Evolutionary conservation across 2,329 filamentous ascomycete species (phyloP), one percentile per base, ranked within the genome.

Genomic region (Dryadomyces quercivorus): DNA sequence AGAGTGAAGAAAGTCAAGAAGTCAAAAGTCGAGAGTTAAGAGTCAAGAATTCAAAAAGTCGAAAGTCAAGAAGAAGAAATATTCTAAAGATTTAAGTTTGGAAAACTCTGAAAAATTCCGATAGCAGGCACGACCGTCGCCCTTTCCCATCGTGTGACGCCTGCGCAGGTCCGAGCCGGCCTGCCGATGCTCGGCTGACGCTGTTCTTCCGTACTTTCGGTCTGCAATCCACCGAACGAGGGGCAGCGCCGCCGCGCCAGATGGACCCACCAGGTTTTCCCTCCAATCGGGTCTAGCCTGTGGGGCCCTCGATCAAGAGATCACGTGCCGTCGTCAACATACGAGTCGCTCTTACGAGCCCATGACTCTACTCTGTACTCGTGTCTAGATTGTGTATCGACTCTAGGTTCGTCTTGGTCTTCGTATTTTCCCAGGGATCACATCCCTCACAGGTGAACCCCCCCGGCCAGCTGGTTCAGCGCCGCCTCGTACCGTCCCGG

Each of bases 401-500:
- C n/a, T n/a, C n/a, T 31, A 31, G 26, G 4, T 8, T 31, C 26
- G 26, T 31, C 8, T 31, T 31, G 4, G 26, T 31, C 8, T 31
- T 31, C 26, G 26, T 31, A 4, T 31, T 31, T 31, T 31, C n/a
- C n/a, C n/a, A n/a, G n/a, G n/a, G n/a, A n/a, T n/a, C n/a, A n/a
- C n/a, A n/a, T n/a, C 34, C 34, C 6, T 36, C 13, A 58, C 8
- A 56, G 10, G 42, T 45, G 49, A 8, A 58, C 53, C 0, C 57
- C 57, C 1, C 42, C 55, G 5, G 54, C 53, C 64, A 90, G 69
- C 57, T 80, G 78, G 55, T 80, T 77, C 61, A 91, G 67, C 56
- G 80, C 82, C 56, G 80, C 77, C 66, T 90, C 86, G 63, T 91
- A 91, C 59, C 81, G 75, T 26, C 80, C 84, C 3, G 86, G 86